These are phyloP conservation scores for Lactarius deliciosus DNA, from an alignment of 768 basidiomycete genomes.

Conservation along the genomic window DNA sequence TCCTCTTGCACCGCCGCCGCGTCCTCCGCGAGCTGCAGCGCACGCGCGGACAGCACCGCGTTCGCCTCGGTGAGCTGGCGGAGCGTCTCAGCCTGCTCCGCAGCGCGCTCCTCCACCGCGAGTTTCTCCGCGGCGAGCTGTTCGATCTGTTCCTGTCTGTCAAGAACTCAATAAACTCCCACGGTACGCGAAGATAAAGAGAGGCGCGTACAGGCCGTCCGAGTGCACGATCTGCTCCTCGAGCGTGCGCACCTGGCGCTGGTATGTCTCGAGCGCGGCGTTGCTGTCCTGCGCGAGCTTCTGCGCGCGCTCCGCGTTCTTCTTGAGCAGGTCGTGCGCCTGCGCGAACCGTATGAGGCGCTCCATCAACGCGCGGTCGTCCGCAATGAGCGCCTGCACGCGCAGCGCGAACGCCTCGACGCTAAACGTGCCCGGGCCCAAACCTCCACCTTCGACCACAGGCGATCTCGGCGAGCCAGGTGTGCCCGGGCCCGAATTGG, in stretches of 20 bases:
- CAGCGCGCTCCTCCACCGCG: slow-evolving; percentile 63
- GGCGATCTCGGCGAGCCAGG: slow-evolving; percentile 24
- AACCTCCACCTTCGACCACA: slow-evolving; percentile 13
- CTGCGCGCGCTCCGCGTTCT: slow-evolving; percentile 88
- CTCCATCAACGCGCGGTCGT: slow-evolving; percentile 83
- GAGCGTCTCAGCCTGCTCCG: slow-evolving; percentile 72
- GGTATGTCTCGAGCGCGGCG: slow-evolving; percentile 82
- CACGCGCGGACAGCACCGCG: slow-evolving; percentile 67
- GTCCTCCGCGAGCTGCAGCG: slow-evolving; percentile 69
- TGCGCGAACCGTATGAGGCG: slow-evolving; percentile 81
- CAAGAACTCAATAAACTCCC: slow-evolving; percentile 10
- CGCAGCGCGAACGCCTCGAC: slow-evolving; percentile 75
- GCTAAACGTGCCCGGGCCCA: slow-evolving; percentile 49
- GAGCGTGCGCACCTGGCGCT: slow-evolving; percentile 78
- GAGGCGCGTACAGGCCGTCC: slow-evolving; percentile 49
- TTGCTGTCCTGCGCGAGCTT: slow-evolving; percentile 85
- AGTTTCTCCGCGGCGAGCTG: slow-evolving; percentile 60
- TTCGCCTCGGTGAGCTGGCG: slow-evolving; percentile 78
- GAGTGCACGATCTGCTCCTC: slow-evolving; percentile 69
- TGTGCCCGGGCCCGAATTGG: slow-evolving; percentile 27
- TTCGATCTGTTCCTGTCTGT: slow-evolving; percentile 71
- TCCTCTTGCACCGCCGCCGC: slow-evolving; percentile 67
- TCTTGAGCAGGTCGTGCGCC: slow-evolving; percentile 88
- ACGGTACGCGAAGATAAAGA: not conserved
- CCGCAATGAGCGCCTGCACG: slow-evolving; percentile 77